A percentile compares a stretch with the other conserved stretches of the same genome.
Evolutionary conservation across 345 rosid genomes (phyloP).

Genomic region (Heritiera littoralis): DNA sequence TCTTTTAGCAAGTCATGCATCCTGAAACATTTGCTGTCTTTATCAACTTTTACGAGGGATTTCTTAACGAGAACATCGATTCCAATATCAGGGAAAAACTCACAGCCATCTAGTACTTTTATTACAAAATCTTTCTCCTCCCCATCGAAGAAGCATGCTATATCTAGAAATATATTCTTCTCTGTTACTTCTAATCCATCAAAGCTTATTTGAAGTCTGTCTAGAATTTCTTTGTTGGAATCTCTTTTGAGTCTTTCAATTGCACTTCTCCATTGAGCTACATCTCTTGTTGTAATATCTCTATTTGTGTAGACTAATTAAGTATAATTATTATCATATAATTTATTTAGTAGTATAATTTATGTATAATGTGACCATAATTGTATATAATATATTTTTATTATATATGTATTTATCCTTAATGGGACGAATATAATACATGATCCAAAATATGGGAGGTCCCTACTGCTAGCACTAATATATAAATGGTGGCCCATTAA

Average conservation of each 20-base stretch:
- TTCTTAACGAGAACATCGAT: slow-evolving; percentile 43
- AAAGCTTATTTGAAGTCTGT: slow-evolving; percentile 50
- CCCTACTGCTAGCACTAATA: too few species aligned
- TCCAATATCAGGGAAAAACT: slow-evolving; percentile 41
- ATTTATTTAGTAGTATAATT: too few species aligned
- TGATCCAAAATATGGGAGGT: too few species aligned
- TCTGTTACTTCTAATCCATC: slow-evolving; percentile 45
- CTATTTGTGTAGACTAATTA: too few species aligned
- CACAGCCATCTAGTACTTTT: slow-evolving; percentile 53
- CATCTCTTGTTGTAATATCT: too few species aligned
- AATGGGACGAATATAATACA: too few species aligned
- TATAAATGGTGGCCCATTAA: too few species aligned
- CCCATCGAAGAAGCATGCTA: slow-evolving; percentile 56
- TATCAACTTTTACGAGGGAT: slow-evolving; percentile 46
- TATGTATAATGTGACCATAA: too few species aligned
- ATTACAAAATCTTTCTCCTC: slow-evolving; percentile 44
- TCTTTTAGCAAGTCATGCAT: slow-evolving; percentile 74
- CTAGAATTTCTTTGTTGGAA: slow-evolving; percentile 37
- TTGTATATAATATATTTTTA: too few species aligned
- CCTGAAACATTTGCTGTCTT: slow-evolving; percentile 36
- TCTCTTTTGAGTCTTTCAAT: slow-evolving; percentile 36
- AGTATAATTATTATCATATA: too few species aligned
- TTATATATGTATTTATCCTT: too few species aligned
- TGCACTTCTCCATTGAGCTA: slow-evolving; percentile 50
- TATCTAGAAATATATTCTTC: slow-evolving; percentile 58